Evolutionary conservation across 768 basidiomycete species (phyloP).

Genomic region (Collybia mongolica): DNA sequence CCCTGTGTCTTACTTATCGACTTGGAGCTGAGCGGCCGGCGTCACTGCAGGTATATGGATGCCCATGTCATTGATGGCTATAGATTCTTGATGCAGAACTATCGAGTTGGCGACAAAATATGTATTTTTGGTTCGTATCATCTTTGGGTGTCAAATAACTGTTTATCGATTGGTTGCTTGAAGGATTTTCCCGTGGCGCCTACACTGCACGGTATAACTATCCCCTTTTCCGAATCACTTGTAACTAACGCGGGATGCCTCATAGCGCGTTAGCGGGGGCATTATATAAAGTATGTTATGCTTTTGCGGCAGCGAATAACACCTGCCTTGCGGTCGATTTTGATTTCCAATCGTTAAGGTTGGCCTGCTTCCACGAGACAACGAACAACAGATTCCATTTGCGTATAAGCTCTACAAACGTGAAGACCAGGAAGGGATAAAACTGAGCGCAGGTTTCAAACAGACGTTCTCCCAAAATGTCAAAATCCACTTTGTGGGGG

Average conservation of each 20-base stretch:
- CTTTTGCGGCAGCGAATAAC: neutral
- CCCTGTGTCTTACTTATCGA: neutral
- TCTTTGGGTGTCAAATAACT: too few species aligned
- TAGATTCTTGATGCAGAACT: conserved; percentile 77
- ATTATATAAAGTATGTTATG: conserved; percentile 55
- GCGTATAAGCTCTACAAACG: conserved; percentile 73
- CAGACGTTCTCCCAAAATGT: conserved; percentile 67
- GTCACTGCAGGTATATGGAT: conserved; percentile 56
- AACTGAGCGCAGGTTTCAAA: conserved; percentile 67
- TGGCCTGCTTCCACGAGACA: conserved; percentile 68
- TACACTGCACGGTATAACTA: conserved; percentile 37
- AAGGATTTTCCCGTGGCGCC: conserved; percentile 72
- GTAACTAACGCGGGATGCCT: neutral
- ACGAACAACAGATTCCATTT: conserved; percentile 67
- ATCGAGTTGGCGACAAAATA: conserved; percentile 68
- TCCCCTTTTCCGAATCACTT: neutral
- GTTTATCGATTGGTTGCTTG: neutral
- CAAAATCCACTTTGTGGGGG: conserved; percentile 74
- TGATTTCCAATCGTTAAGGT: conserved; percentile 38
- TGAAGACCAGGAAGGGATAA: conserved; percentile 40
- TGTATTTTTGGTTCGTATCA: conserved; percentile 61
- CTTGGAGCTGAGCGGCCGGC: neutral
- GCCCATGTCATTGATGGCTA: conserved; percentile 76
- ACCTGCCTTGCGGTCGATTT: neutral
- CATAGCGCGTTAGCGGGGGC: conserved; percentile 75